A percentile compares a stretch with the other conserved stretches of the same genome.
Conservation (phyloP, 1,284 basidiomycete genomes). For the Hypsizygus ulmarius region DNA sequence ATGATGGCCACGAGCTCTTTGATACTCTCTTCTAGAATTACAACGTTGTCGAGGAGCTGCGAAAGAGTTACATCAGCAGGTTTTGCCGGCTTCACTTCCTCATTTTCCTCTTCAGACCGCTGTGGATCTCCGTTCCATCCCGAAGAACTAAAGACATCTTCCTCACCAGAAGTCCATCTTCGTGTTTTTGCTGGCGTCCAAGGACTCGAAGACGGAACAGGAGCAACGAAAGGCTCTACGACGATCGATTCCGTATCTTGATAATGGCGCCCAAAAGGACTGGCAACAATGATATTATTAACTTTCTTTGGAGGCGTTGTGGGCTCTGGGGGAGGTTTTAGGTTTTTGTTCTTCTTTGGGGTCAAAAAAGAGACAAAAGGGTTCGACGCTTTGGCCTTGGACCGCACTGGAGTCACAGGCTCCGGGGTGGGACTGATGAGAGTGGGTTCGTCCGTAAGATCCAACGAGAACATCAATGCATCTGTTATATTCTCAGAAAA, state of each 20-base stretch:
- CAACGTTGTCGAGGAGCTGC: conserved; percentile 88
- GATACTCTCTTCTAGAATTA: conserved; percentile 92
- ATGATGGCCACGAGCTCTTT: conserved; percentile 92
- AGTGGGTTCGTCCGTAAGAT: conserved; percentile 49
- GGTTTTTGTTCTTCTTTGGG: conserved; percentile 62
- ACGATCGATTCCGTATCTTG: conserved; percentile 69
- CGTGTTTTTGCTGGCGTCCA: conserved; percentile 59
- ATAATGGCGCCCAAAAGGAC: conserved; percentile 86
- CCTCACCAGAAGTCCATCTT: conserved; percentile 57
- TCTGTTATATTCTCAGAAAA: conserved; percentile 94
- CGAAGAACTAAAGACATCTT: conserved; percentile 62
- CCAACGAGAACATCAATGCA: conserved; percentile 74
- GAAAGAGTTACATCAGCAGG: conserved; percentile 68
- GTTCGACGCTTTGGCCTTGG: conserved; percentile 51
- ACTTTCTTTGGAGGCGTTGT: conserved; percentile 40
- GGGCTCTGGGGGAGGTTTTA: conserved; percentile 39
- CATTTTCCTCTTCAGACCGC: conserved; percentile 22
- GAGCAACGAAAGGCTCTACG: conserved; percentile 71
- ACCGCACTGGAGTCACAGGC: conserved; percentile 27
- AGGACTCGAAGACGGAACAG: conserved; percentile 53
- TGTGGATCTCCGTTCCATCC: conserved; percentile 50
- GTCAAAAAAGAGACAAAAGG: conserved; percentile 78
- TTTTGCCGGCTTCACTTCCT: conserved; percentile 34
- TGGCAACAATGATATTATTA: conserved; percentile 52
- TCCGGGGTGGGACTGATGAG: conserved; percentile 23